These are phyloP conservation scores for Akanthomyces muscarius DNA, from an alignment of 2,329 filamentous ascomycete genomes.

Conservation along the genomic window DNA sequence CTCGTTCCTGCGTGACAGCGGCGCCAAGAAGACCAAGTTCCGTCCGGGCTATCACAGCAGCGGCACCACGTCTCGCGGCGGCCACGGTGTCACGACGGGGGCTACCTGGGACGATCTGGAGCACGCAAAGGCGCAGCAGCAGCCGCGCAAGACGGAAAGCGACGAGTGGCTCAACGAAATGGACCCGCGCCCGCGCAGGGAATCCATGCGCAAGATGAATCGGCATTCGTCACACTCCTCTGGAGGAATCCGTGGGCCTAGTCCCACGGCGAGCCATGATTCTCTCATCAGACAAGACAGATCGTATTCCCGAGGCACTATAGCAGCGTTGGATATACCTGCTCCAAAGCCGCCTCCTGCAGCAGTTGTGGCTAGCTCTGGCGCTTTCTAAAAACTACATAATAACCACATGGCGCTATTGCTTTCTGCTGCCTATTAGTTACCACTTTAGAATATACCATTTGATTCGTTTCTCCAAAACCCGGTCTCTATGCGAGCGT, in stretches of 20 bases:
- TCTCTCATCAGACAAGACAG: conserved; percentile 14
- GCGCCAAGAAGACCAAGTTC: conserved; percentile 81
- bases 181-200: neutral
- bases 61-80: conserved; percentile 25
- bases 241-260: conserved; percentile 1
- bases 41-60: conserved; percentile 47
- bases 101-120: conserved; percentile 26
- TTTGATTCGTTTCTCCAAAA: neutral
- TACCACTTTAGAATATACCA: conserved; percentile 1
- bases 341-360: conserved; percentile 5
- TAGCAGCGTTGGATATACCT: neutral
- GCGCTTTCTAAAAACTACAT: conserved; percentile 1
- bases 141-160: conserved; percentile 14
- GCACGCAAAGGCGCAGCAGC: conserved; percentile 18
- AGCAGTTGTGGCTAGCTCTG: conserved; percentile 13
- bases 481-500: neutral
- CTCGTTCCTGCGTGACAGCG: conserved; percentile 82
- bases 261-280: conserved; percentile 16
- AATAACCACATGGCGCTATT: neutral
- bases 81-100: conserved; percentile 20
- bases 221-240: conserved; percentile 11
- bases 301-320: conserved; percentile 3
- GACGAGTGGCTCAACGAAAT: conserved; percentile 16
- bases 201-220: conserved; percentile 8
- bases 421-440: neutral